Evolutionary conservation across 768 basidiomycete species (phyloP).

Genomic region (Lentinula edodes): DNA sequence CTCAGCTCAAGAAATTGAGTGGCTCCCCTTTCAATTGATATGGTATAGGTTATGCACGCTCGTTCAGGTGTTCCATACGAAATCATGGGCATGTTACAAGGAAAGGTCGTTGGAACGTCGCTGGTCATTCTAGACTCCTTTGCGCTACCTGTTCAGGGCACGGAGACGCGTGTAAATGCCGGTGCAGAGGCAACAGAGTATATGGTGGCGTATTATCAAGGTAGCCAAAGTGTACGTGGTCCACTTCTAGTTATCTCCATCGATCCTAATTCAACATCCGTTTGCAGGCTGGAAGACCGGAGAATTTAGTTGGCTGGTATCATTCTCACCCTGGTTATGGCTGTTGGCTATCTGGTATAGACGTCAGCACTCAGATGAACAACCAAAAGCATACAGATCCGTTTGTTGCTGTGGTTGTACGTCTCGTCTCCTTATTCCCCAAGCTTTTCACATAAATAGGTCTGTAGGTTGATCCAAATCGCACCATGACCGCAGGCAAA

Average conservation of each 20-base stretch:
- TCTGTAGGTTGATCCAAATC: conserved; percentile 89
- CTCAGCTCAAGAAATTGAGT: neutral
- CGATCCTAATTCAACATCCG: neutral
- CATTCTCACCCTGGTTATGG: conserved; percentile 99
- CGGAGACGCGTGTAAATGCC: conserved; percentile 96
- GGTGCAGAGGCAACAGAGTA: conserved; percentile 95
- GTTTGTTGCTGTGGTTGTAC: conserved; percentile 92
- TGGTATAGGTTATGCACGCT: conserved; percentile 89
- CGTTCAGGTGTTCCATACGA: conserved; percentile 96
- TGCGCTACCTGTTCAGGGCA: conserved; percentile 95
- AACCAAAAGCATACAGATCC: conserved; percentile 96
- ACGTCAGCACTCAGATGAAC: conserved; percentile 93
- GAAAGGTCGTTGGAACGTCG: conserved; percentile 78
- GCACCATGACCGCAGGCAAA: conserved; percentile 96
- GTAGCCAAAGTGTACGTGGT: conserved; percentile 64
- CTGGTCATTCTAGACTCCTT: conserved; percentile 94
- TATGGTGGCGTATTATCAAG: conserved; percentile 91
- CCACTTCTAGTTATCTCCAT: conserved; percentile 2
- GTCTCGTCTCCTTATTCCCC: conserved; percentile 19
- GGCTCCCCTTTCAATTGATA: conserved; percentile 7
- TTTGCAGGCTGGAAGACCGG: conserved; percentile 69
- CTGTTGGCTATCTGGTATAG: conserved; percentile 98
- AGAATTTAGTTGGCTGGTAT: conserved; percentile 95
- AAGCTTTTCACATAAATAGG: neutral
- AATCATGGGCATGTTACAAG: conserved; percentile 99